Base-by-base conservation (phyloP, 768 basidiomycete genomes). In the Lentinula aciculospora region DNA sequence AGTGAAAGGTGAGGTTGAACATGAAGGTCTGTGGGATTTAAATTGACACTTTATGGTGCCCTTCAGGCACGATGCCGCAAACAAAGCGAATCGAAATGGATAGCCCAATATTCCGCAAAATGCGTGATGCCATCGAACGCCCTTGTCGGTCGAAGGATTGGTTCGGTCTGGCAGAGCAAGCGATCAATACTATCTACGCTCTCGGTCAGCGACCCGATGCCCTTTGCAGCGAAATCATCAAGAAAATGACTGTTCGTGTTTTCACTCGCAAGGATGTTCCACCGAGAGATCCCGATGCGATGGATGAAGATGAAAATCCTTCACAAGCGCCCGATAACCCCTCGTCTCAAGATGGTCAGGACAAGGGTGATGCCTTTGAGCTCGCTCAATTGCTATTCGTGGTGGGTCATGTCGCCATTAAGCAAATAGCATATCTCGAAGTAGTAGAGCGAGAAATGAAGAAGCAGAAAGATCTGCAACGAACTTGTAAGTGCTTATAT, bases 91-190 rank as follows among this genome's bases (percentile, higher is more conserved):
- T 94, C 58, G 86, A 88, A 8, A 98, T 97, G 90, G 86, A 89
- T 36, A 89, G 85, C 62, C 79, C 83, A 0, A 83, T 99, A 42
- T 98, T 99, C 76, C 77, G 76, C 27, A 89, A 89, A 64, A 77
- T 99, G 5, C 83, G 88, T 65, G 85, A 88, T 2, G 79, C 85
- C n/a, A 81, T 98, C 34, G 85, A 93, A 63, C 77, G 84, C 54
- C 88, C 92, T 0, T 90, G 86, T 58, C 81, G 85, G 45, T 88
- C 88, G 19, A 90, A 86, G 63, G 94, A 98, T 58, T 99, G 96
- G 96, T 98, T 99, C 64, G 88, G 88, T 9, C 84, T 98, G 73
- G 92, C 96, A 0, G 97, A 99, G 69, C 96, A 99, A 69, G 92
- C 87, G 8, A 87, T 99, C 72, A 98, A 99, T 68, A 94, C 96